phyloP scores from a whole-genome alignment of 192 early-diverging fungal species.

The Spinellus fusiger region DNA sequence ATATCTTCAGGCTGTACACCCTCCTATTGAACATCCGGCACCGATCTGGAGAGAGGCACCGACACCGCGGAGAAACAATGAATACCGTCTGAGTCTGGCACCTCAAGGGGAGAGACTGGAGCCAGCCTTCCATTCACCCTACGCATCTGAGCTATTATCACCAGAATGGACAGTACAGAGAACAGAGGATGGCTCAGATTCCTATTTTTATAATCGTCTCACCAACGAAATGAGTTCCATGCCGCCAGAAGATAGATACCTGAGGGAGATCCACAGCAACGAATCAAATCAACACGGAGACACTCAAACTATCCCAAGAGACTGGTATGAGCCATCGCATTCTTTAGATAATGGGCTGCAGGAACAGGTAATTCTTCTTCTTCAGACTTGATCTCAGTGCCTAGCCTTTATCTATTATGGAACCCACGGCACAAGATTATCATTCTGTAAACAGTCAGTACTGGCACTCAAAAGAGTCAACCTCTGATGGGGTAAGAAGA shows the following conservation, averaged over 20 bases:
- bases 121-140: neutral
- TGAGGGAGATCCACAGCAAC: neutral
- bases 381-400: too few species aligned
- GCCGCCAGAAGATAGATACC: neutral
- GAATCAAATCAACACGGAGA: neutral
- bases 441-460: too few species aligned
- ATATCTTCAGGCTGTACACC: neutral
- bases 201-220: constrained; percentile 25
- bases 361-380: too few species aligned
- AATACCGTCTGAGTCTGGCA: neutral
- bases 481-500: too few species aligned
- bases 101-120: neutral
- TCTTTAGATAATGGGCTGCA: too few species aligned
- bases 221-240: constrained; percentile 29
- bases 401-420: too few species aligned
- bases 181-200: constrained; percentile 23
- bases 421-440: too few species aligned
- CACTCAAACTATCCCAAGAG: too few species aligned
- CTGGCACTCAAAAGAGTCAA: too few species aligned
- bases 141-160: neutral
- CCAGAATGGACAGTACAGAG: constrained; percentile 11
- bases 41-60: neutral
- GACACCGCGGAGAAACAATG: neutral
- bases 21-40: neutral
- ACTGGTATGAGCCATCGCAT: too few species aligned